Base-by-base conservation (phyloP, 352 stramenopile species). In the Phytophthora citrophthora region DNA sequence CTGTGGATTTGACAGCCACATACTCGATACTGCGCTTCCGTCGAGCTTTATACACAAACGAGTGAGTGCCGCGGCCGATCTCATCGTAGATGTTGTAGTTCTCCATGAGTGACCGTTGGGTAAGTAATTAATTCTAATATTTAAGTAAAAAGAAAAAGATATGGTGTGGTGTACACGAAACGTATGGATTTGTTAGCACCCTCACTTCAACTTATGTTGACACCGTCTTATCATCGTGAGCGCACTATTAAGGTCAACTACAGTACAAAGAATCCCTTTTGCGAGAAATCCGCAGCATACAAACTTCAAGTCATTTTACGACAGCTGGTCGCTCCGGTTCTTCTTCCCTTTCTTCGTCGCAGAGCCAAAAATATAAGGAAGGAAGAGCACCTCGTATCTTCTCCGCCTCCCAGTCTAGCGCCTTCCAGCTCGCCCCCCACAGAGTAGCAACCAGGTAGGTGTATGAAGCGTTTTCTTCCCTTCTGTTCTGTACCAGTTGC, bases 1-100 rank as follows among this genome's bases (percentile, higher is more conserved):
- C 86, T 6, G 96, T 93, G 34, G 89, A 93, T 64, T 98, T 98
- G 61, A 98, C 93, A 11, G 93, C 92, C 34, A 98, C 89, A 65
- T 97, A 98, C 69, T 97, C 86, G 72, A 98, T 95, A 51, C 79
- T 97, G 59, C 91, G 89, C 77, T 98, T 98, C 58, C 90, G 88
- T 12, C 90, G 65, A 32, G 90, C 91, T 72, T 97, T 97, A 84
- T 97, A 97, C 67, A 97, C 90, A 59, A 96, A 93, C 47, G 89
- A 97, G 76, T 95, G 80, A 51, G 85, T 84, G n/a, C 93, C 93
- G 49, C 84, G 85, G 8, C 92, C 92, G 64, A 98, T 94, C 74
- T 98, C 91, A 68, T 98, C 88, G 65, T 97, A 97, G 54, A 98
- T 97, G 73, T 94, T 96, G 82, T 98, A 98, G 71, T 97, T 96